Conservation (phyloP, 257 asterid genomes). For the Nicotiana benthamiana region DNA sequence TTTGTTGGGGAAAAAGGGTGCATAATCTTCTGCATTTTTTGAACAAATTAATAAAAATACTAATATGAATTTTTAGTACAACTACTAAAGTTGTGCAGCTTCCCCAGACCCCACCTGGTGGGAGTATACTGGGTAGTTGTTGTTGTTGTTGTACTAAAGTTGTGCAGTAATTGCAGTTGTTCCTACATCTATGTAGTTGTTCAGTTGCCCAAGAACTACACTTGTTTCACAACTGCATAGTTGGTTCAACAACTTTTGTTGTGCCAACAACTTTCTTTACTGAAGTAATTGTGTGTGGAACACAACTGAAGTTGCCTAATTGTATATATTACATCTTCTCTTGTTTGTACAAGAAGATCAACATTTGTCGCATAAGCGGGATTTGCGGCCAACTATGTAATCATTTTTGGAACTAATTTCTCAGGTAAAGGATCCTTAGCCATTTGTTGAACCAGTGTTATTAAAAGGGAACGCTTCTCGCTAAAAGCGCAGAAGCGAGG, state of each 20-base stretch:
- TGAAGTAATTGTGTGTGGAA: too few species aligned
- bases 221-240: not conserved
- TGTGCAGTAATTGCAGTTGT: not conserved
- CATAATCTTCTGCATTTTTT: not conserved
- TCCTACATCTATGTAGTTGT: not conserved
- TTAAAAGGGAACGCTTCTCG: too few species aligned
- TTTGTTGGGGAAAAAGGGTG: not conserved
- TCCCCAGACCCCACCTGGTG: too few species aligned
- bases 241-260: too few species aligned
- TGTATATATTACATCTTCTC: not conserved
- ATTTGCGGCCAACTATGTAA: not conserved
- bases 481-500: too few species aligned
- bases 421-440: not conserved
- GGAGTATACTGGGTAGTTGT: too few species aligned
- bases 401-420: too few species aligned
- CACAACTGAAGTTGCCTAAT: too few species aligned
- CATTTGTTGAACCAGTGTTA: too few species aligned
- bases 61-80: not conserved
- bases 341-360: not conserved
- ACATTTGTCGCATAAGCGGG: not conserved
- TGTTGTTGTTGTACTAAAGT: too few species aligned
- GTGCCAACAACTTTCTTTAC: too few species aligned
- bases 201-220: not conserved
- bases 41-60: too few species aligned
- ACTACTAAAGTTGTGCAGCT: not conserved